phyloP scores from a whole-genome alignment of 108 stramenopile species.

The Cyclostephanos invisitatus region DNA sequence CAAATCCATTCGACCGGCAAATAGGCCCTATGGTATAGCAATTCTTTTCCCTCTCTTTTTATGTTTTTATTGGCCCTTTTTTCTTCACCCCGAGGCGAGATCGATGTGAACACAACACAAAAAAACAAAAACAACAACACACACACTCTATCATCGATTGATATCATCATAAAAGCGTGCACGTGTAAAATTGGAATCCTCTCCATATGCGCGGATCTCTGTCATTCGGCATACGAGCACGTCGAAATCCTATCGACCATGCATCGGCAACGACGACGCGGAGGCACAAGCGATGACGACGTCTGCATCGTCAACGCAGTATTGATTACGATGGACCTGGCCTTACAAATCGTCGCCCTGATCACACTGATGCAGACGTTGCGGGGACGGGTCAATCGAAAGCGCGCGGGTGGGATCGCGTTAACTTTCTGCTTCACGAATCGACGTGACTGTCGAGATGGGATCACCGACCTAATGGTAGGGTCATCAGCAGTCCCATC shows the following conservation, averaged over 20 bases:
- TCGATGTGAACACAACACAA: no score
- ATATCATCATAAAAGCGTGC: no score
- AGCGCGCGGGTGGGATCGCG: not conserved
- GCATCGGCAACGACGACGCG: not conserved
- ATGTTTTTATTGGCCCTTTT: no score
- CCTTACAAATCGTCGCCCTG: not conserved
- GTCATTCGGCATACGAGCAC: constrained; percentile 7
- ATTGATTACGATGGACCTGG: not conserved
- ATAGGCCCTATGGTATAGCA: no score
- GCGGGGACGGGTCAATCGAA: not conserved
- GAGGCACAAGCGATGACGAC: not conserved
- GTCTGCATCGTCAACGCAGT: not conserved
- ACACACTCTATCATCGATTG: no score
- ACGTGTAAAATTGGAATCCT: constrained; percentile 11
- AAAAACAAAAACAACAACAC: no score
- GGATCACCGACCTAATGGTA: not conserved
- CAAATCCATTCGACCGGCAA: no score
- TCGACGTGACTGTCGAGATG: not conserved
- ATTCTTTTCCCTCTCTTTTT: no score
- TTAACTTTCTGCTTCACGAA: not conserved
- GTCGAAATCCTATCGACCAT: not conserved
- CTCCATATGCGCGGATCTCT: constrained; percentile 3
- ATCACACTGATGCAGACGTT: not conserved
- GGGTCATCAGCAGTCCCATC: not conserved
- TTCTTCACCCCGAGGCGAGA: no score